phyloP scores from a whole-genome alignment of 2,329 filamentous ascomycete genomes.

The Metarhizium rileyi region DNA sequence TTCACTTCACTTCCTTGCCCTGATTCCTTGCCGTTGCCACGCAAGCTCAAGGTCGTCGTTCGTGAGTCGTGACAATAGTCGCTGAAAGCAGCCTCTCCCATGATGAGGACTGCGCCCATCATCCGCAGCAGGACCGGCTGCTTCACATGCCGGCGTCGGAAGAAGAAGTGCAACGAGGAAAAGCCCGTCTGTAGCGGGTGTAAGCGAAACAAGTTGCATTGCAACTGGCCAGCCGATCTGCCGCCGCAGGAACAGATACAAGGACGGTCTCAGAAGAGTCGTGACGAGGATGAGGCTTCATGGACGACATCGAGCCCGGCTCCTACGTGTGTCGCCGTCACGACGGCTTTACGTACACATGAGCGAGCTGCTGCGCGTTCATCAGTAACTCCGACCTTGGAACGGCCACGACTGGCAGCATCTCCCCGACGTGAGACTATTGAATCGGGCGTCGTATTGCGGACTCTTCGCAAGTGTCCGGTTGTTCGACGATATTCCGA shows the following conservation, averaged over 20 bases:
- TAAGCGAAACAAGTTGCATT: slow-evolving; percentile 41
- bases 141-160: slow-evolving; percentile 40
- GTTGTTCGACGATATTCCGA: not conserved
- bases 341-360: not conserved
- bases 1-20: no score
- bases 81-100: not conserved
- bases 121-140: slow-evolving; percentile 31
- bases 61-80: no score
- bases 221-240: slow-evolving; percentile 32
- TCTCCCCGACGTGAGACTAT: not conserved
- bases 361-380: not conserved
- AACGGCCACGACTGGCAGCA: not conserved
- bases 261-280: not conserved
- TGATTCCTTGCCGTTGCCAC: no score
- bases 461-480: not conserved
- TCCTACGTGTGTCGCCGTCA: not conserved
- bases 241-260: not conserved
- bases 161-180: slow-evolving; percentile 45
- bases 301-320: not conserved
- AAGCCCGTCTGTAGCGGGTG: slow-evolving; percentile 43
- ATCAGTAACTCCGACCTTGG: not conserved
- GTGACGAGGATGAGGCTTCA: not conserved
- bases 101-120: slow-evolving; percentile 23
- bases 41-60: no score
- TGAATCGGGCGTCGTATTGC: not conserved